Evolutionary conservation across 2,329 filamentous ascomycete genomes (phyloP).

Genomic region (Calonectria multiphialidica): DNA sequence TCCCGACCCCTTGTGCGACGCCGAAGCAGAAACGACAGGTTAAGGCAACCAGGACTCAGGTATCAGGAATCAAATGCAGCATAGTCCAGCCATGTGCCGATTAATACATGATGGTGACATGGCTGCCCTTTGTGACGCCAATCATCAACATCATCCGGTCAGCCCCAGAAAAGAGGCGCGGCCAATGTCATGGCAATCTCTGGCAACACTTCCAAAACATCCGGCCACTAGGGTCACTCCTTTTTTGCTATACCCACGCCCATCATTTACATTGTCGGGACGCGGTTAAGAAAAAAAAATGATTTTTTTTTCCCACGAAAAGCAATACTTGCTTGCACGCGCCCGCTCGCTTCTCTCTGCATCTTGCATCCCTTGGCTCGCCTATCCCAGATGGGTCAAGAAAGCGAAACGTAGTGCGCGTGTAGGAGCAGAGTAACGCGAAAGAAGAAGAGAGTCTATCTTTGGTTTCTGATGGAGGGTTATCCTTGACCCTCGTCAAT

Average conservation of each 20-base stretch:
- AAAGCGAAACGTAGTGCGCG: slow-evolving; percentile 15
- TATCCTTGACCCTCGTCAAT: slow-evolving; percentile 10
- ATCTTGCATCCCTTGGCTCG: background rate
- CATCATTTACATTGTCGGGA: background rate
- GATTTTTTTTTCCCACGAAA: background rate
- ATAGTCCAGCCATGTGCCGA: slow-evolving; percentile 37
- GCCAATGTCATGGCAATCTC: slow-evolving; percentile 35
- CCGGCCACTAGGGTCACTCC: slow-evolving; percentile 18
- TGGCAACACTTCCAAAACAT: slow-evolving; percentile 31
- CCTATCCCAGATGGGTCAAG: slow-evolving; percentile 3
- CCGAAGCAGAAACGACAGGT: slow-evolving; percentile 4
- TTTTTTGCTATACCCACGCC: background rate
- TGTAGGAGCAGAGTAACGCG: background rate
- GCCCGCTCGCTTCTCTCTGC: slow-evolving; percentile 3
- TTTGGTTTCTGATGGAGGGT: slow-evolving; percentile 14
- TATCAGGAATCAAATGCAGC: slow-evolving; percentile 9
- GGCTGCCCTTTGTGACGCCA: slow-evolving; percentile 22
- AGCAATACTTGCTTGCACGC: background rate
- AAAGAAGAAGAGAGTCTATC: slow-evolving; percentile 2
- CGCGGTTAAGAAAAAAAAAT: slow-evolving; percentile 1
- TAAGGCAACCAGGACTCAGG: slow-evolving; percentile 20
- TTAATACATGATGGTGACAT: slow-evolving; percentile 44
- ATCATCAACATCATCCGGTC: slow-evolving; percentile 29
- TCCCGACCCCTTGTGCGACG: slow-evolving; percentile 5
- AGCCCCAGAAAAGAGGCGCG: slow-evolving; percentile 19